Conservation (phyloP, 163 green algal species). For the Smithsoniella earleae region DNA sequence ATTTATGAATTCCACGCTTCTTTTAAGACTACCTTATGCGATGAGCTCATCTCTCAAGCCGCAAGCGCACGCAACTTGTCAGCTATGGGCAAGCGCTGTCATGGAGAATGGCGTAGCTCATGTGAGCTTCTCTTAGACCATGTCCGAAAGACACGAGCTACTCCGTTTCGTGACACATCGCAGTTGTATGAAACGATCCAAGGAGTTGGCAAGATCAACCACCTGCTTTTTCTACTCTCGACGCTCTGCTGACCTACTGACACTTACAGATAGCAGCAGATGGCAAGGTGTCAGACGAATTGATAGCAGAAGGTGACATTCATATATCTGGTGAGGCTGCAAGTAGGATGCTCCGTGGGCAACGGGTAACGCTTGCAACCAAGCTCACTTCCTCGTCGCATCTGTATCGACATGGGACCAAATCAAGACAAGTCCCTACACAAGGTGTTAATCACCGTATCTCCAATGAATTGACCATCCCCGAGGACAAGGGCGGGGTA, state of each 20-base stretch:
- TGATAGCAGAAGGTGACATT: constrained; percentile 35
- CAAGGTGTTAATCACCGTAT: neutral
- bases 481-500: neutral
- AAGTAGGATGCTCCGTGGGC: constrained; percentile 37
- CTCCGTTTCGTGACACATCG: no score
- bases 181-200: no score
- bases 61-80: neutral
- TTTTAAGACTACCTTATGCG: constrained; percentile 40
- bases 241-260: no score
- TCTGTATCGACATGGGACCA: neutral
- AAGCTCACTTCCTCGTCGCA: constrained; percentile 27
- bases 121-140: no score
- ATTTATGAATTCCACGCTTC: constrained; percentile 42
- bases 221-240: no score
- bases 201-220: no score
- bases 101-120: neutral
- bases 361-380: constrained; percentile 35
- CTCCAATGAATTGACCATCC: neutral
- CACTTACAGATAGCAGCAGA: constrained; percentile 18
- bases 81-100: neutral
- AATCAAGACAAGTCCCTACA: neutral
- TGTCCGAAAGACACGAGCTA: no score
- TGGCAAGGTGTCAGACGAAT: constrained; percentile 34
- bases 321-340: constrained; percentile 31
- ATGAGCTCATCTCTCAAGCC: constrained; percentile 30